Evolutionary conservation across 2,329 filamentous ascomycete species (phyloP), one percentile per base, ranked within the genome.

Genomic region (Phyllosticta citribraziliensis): DNA sequence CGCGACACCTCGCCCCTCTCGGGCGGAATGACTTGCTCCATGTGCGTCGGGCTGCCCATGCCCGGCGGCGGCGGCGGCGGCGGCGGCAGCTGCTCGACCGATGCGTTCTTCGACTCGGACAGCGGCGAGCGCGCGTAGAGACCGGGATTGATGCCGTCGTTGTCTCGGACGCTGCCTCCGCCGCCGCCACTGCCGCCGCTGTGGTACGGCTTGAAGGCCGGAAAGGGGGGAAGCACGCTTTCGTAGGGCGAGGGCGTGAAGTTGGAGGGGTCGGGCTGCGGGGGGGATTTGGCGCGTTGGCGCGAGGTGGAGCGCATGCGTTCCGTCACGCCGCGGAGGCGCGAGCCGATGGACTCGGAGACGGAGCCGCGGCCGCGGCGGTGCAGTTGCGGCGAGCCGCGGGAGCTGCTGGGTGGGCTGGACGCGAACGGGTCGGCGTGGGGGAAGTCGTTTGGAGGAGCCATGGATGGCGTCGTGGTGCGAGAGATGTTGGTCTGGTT

Each of bases 271-370:
- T 66, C 61, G 33, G 33, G 33, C 4, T 73, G 69, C 3, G 76
- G 76, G 5, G 79, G 78, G 3, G 77, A 79, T 61, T 78, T 80
- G 60, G 75, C 74, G 25, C 81, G 75, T 51, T 78, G 80, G 59
- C 83, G 79, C 64, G 79, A 82, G 57, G 76, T 81, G 68, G 79
- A 84, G 50, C 83, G 78, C 78, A 85, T 83, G 22, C 82, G 78
- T n/a, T 81, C 81, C 2, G 81, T 80, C 20, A 85, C 75, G 60
- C 72, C 66, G 60, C 72, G 72, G 64, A 75, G 74, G 12, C 71
- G 72, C 65, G 78, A 82, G 27, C 81, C 79, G 40, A 86, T 77
- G 62, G 78, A 82, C 58, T 85, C 83, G 65, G 82, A 83, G 35
- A 81, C 79, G 67, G 81, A 84, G 59, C 79, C 76, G 20, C 80